phyloP scores from a whole-genome alignment of 1,284 basidiomycete species.

The Cryptococcus sp. region DNA sequence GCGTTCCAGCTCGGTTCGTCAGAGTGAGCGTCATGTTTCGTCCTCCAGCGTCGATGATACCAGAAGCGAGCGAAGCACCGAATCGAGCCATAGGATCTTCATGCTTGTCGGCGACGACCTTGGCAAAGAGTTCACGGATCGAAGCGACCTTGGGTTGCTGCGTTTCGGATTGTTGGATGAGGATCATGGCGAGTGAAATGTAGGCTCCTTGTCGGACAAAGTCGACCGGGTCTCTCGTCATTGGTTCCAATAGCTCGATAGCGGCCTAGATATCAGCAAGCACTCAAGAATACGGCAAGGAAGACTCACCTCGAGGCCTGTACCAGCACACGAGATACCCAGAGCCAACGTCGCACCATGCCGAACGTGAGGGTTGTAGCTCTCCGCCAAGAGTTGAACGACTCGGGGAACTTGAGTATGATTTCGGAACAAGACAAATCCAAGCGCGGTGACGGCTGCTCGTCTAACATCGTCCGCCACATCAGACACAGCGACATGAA shows the following conservation, averaged over 20 bases:
- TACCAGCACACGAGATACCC: conserved; percentile 95
- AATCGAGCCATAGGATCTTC: conserved; percentile 97
- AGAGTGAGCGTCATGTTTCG: conserved; percentile 89
- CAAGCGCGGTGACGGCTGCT: conserved; percentile 87
- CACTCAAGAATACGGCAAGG: background rate
- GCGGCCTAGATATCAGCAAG: conserved; percentile 57
- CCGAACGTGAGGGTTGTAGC: conserved; percentile 96
- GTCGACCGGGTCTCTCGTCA: conserved; percentile 94
- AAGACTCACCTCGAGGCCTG: conserved; percentile 68
- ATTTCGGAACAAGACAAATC: conserved; percentile 93
- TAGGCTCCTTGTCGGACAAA: conserved; percentile 97
- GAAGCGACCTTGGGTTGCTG: conserved; percentile 72
- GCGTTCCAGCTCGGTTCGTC: conserved; percentile 80
- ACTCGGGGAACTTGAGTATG: conserved; percentile 88
- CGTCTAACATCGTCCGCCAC: conserved; percentile 92
- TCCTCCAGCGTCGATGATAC: conserved; percentile 92
- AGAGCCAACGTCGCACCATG: conserved; percentile 91
- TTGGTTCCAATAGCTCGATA: conserved; percentile 87
- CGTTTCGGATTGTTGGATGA: conserved; percentile 89
- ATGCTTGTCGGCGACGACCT: conserved; percentile 88
- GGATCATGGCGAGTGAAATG: conserved; percentile 88
- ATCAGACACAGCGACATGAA: conserved; percentile 94
- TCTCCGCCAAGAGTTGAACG: conserved; percentile 90
- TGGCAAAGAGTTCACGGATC: conserved; percentile 74
- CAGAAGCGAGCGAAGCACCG: conserved; percentile 88